Base-by-base conservation (phyloP, 257 asterid genomes). In the Nicotiana otophora region DNA sequence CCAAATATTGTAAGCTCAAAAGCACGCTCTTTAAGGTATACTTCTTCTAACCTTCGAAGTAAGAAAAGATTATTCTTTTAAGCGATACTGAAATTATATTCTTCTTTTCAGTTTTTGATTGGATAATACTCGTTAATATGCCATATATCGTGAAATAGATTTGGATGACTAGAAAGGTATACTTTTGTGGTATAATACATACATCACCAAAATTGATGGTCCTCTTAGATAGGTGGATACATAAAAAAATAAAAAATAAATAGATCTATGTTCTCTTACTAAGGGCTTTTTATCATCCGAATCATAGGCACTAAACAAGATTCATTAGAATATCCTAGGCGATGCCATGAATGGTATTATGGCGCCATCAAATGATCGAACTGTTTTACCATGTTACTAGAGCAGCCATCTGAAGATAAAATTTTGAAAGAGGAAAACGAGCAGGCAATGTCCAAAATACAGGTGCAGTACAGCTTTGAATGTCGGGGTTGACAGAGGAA, bases 401-500 rank as follows among this genome's bases (percentile, higher is more conserved):
- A 69, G 7, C 31, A 42, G 23, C 23, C 17, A 16, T 17, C 17
- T 26, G 12, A 58, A 48, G 31, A 72, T 46, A 46, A 23, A 48
- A 26, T 12, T 6, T 48, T 26, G 34, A 3, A 72, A 72, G 33
- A 42, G 9, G 78, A 30, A 81, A 87, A 60, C 80, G 84, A 72
- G 82, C 63, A 28, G 76, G 61, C 74, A 81, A 33, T 78, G 86
- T 80, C 69, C 79, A 36, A 26, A 74, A 28, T 70, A 77, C 58
- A 65, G 79, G 34, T 78, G 80, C 23, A 5, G 64, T 48, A 80
- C 89, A 86, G 88, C 87, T 86, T 82, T 82, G 83, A 66, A 58
- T 84, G 91, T 83, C 85, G 86, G 89, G 63, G 36, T 42, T 34
- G 70, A 65, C 84, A 74, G 87, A 81, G 77, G 69, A 72, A 65